Base-by-base conservation (phyloP, 2,329 filamentous ascomycete genomes). In the Dactylellina parvicollis region DNA sequence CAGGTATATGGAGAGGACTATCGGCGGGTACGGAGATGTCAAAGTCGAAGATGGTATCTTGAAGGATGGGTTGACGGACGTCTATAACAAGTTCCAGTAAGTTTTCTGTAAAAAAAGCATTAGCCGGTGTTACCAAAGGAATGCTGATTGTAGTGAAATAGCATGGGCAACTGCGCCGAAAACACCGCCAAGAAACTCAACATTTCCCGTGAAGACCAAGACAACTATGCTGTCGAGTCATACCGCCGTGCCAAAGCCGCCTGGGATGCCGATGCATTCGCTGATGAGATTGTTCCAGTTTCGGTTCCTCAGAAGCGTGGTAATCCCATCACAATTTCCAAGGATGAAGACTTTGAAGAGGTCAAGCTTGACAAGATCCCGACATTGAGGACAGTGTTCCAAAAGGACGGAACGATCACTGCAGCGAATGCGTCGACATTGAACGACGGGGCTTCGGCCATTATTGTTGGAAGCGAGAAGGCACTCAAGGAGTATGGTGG, bases 161-260 rank as follows among this genome's bases (percentile, higher is more conserved):
- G 76, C 82, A 99, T 99, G 95, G 95, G 95, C 44, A 92, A 95
- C 78, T 99, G 95, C 80, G 93, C 93, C 14, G 95, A 99, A 83
- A 92, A 90, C 77, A 97, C 94, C 1, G 95, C 91, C 50, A 96
- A 96, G 85, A 94, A 93, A 78, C 86, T 92, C 81, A 83, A 86
- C 0, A 86, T 99, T 75, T 89, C 90, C 7, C 85, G 95, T 12
- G 88, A 97, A 81, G 88, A 91, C 80, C 95, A 99, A 83, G 95
- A 99, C 79, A 86, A 90, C 75, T 98, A 96, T 79, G 92, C 95
- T 12, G 92, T 97, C 74, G 86, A 88, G 80, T 95, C 90, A 2
- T 99, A 97, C 82, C 87, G 92, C 82, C 89, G 93, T 65, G 92
- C 94, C 7, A 92, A 98, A 80, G 88, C 89, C 75, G 94, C 94